phyloP scores from a whole-genome alignment of 2,329 filamentous ascomycete genomes.

The Colletotrichum lupini region DNA sequence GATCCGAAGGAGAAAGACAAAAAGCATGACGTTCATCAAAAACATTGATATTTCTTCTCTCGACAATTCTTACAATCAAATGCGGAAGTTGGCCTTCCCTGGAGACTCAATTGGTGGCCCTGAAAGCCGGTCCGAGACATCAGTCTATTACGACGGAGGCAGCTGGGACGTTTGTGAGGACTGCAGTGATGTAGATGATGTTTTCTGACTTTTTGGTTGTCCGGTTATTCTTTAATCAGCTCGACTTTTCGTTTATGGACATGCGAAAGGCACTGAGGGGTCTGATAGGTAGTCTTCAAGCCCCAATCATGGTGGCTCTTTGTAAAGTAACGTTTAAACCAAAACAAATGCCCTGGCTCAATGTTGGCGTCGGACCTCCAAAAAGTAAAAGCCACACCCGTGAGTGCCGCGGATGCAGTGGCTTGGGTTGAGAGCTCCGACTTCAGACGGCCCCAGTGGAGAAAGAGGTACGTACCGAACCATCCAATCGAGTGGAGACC shows the following conservation, averaged over 20 bases:
- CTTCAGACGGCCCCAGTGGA: neutral
- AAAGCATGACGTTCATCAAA: constrained; percentile 1
- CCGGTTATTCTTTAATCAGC: neutral
- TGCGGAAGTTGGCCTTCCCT: neutral
- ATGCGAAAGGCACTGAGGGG: neutral
- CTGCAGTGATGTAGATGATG: neutral
- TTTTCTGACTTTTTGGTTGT: neutral
- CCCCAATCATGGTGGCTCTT: neutral
- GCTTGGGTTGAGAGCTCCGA: neutral
- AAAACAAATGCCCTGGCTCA: neutral
- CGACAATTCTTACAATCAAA: neutral
- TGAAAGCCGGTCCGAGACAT: neutral
- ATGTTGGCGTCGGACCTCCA: neutral
- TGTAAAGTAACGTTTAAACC: neutral
- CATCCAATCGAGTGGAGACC: constrained; percentile 6
- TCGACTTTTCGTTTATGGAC: neutral
- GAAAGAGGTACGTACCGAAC: neutral
- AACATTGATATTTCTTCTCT: neutral
- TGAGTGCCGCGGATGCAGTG: neutral
- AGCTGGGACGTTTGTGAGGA: neutral
- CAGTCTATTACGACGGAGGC: neutral
- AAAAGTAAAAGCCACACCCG: neutral
- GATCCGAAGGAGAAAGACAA: neutral
- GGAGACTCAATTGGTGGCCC: neutral
- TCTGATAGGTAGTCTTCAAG: neutral